phyloP scores from a whole-genome alignment of 2,329 filamentous ascomycete genomes.

The Thelonectria blattea region DNA sequence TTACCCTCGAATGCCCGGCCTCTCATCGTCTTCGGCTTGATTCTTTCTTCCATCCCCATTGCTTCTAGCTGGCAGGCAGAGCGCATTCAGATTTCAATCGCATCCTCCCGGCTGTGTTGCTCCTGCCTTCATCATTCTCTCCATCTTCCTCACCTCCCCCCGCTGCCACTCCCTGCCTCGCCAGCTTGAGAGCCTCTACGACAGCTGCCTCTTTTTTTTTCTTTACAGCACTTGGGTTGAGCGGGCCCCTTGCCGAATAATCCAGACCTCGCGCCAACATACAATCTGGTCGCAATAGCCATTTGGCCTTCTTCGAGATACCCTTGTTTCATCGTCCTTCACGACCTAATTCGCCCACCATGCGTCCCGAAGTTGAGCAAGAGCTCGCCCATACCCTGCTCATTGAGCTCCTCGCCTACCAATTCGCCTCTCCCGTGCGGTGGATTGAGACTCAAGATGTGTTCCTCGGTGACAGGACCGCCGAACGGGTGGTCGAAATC shows the following conservation, averaged over 20 bases:
- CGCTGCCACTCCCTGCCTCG: slow-evolving; percentile 33
- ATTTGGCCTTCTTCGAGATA: slow-evolving; percentile 39
- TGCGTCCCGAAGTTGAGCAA: slow-evolving; percentile 99
- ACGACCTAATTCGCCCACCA: slow-evolving; percentile 55
- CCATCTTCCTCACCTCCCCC: slow-evolving; percentile 29
- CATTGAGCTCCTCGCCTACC: slow-evolving; percentile 97
- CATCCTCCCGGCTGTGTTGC: slow-evolving; percentile 31
- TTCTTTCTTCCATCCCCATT: slow-evolving; percentile 35
- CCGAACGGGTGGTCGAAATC: slow-evolving; percentile 96
- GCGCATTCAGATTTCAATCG: slow-evolving; percentile 36
- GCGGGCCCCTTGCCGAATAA: slow-evolving; percentile 34
- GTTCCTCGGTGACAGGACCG: slow-evolving; percentile 92
- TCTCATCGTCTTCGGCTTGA: slow-evolving; percentile 22
- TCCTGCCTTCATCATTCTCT: slow-evolving; percentile 35
- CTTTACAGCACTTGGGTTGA: slow-evolving; percentile 33
- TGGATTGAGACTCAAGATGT: slow-evolving; percentile 99
- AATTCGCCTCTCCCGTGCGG: slow-evolving; percentile 97
- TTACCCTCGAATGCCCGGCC: slow-evolving; percentile 30
- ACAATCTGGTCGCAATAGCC: slow-evolving; percentile 32
- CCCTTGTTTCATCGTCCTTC: slow-evolving; percentile 36
- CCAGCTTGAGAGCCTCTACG: slow-evolving; percentile 35
- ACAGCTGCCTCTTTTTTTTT: slow-evolving; percentile 35
- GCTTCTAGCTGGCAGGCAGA: slow-evolving; percentile 39
- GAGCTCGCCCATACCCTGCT: slow-evolving; percentile 98
- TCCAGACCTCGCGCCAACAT: slow-evolving; percentile 36